These are phyloP conservation scores for Helianthus annuus DNA, from an alignment of 129 eudicot genomes.

Conservation along the genomic window DNA sequence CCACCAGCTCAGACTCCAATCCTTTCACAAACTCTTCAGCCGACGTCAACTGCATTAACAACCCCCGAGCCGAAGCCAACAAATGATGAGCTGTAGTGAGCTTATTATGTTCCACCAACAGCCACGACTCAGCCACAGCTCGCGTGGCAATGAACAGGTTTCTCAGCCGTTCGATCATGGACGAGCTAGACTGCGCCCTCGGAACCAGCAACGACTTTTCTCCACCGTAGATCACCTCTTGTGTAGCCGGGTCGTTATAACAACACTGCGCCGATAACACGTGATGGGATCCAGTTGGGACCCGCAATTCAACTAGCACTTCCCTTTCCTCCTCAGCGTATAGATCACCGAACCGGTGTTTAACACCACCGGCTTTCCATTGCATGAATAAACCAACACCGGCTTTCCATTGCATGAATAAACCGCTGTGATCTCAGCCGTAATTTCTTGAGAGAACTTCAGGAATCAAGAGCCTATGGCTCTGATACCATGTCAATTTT, in stretches of 20 bases:
- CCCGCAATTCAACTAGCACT: slow-evolving; percentile 62
- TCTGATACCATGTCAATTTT: too few relatives aligned
- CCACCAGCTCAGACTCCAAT: too few relatives aligned
- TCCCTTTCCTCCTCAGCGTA: slow-evolving; percentile 93
- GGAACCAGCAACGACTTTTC: slow-evolving; percentile 67
- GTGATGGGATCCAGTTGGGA: slow-evolving; percentile 69
- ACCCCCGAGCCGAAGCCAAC: too few relatives aligned
- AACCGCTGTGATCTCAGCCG: slow-evolving; percentile 78
- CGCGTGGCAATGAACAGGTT: slow-evolving; percentile 60
- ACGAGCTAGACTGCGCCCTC: slow-evolving; percentile 40
- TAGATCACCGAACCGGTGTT: slow-evolving; percentile 65
- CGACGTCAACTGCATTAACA: too few relatives aligned
- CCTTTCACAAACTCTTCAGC: too few relatives aligned
- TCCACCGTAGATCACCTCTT: slow-evolving; percentile 47
- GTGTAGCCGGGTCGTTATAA: slow-evolving; percentile 71
- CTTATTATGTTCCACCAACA: slow-evolving; percentile 63
- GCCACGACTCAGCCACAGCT: slow-evolving; percentile 84
- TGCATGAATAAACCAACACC: slow-evolving; percentile 50
- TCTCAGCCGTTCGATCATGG: slow-evolving; percentile 67
- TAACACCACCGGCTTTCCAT: slow-evolving; percentile 51
- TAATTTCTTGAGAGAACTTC: too few relatives aligned
- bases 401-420: slow-evolving; percentile 66
- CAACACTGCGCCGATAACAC: slow-evolving; percentile 62
- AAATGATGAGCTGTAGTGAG: too few relatives aligned
- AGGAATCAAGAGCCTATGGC: too few relatives aligned